These are phyloP conservation scores for Tuber umbilicatum DNA, from an alignment of 495 filamentous ascomycete species.

Conservation along the genomic window DNA sequence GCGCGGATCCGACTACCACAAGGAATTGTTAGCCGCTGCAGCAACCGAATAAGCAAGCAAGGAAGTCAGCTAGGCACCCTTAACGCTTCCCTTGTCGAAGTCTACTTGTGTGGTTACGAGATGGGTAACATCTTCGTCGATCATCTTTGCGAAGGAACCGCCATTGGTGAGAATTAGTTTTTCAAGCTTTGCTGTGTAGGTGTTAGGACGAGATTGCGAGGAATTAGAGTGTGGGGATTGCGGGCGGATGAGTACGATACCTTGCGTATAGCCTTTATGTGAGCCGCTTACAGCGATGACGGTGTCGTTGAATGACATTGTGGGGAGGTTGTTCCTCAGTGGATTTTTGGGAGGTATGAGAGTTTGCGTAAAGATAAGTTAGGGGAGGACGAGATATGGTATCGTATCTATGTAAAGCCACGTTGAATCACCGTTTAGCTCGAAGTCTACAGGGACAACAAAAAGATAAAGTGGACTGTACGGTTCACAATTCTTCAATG, in stretches of 20 bases:
- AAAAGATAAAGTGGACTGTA: neutral
- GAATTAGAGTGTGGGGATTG: neutral
- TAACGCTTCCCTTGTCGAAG: slow-evolving; percentile 47
- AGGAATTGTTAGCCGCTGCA: slow-evolving; percentile 10
- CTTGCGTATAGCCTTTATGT: slow-evolving; percentile 53
- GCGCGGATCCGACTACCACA: slow-evolving; percentile 46
- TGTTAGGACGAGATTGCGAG: neutral
- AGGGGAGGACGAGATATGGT: neutral
- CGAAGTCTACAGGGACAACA: neutral
- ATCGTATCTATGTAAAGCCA: neutral
- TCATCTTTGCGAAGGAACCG: slow-evolving; percentile 46
- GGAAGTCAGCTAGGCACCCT: slow-evolving; percentile 14
- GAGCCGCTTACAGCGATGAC: slow-evolving; percentile 57
- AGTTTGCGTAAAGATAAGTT: neutral
- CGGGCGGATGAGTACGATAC: slow-evolving; percentile 33
- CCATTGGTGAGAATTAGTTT: slow-evolving; percentile 49
- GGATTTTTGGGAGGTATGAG: neutral
- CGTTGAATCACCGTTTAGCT: neutral
- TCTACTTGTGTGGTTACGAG: slow-evolving; percentile 54
- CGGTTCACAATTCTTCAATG: neutral
- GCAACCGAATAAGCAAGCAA: neutral
- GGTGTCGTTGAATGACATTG: slow-evolving; percentile 30
- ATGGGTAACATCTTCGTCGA: slow-evolving; percentile 54
- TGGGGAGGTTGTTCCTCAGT: neutral
- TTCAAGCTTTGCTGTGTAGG: slow-evolving; percentile 40